These are phyloP conservation scores for Hypoxylon rickii DNA, from an alignment of 495 filamentous ascomycete species.

Conservation along the genomic window DNA sequence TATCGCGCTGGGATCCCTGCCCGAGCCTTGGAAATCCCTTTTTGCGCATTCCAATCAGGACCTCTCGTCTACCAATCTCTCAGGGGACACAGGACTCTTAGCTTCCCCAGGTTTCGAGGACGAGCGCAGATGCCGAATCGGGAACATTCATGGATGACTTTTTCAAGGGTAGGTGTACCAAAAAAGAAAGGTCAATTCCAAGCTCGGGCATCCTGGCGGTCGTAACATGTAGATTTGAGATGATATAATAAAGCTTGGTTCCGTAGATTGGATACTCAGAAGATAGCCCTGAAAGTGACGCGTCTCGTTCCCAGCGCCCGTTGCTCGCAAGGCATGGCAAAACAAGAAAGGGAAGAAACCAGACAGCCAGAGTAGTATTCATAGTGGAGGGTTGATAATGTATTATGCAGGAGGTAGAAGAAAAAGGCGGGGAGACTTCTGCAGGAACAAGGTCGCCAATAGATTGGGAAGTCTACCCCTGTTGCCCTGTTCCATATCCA, in stretches of 20 bases:
- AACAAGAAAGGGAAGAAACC: no score
- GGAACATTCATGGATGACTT: conserved; percentile 4
- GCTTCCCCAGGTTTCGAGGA: conserved; percentile 32
- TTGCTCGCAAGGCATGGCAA: no score
- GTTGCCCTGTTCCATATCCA: no score
- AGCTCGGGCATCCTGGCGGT: background rate
- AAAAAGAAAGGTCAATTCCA: background rate
- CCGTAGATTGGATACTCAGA: no score
- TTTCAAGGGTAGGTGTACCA: no score
- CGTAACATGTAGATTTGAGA: background rate
- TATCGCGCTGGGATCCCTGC: conserved; percentile 20
- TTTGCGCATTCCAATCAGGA: conserved; percentile 16
- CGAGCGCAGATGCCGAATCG: conserved; percentile 30
- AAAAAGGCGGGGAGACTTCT: conserved; percentile 17
- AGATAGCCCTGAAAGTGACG: no score
- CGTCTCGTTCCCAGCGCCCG: no score
- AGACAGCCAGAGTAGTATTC: no score
- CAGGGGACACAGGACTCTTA: conserved; percentile 12
- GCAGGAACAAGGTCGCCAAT: conserved; percentile 25
- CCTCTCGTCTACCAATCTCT: conserved; percentile 14
- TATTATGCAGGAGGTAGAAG: conserved; percentile 33
- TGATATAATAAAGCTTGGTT: background rate
- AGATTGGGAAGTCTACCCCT: background rate
- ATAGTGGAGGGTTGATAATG: conserved; percentile 31
- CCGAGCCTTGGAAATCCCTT: conserved; percentile 11